Conservation (phyloP, 2,329 filamentous ascomycete genomes). For the Rugonectria rugulosa region DNA sequence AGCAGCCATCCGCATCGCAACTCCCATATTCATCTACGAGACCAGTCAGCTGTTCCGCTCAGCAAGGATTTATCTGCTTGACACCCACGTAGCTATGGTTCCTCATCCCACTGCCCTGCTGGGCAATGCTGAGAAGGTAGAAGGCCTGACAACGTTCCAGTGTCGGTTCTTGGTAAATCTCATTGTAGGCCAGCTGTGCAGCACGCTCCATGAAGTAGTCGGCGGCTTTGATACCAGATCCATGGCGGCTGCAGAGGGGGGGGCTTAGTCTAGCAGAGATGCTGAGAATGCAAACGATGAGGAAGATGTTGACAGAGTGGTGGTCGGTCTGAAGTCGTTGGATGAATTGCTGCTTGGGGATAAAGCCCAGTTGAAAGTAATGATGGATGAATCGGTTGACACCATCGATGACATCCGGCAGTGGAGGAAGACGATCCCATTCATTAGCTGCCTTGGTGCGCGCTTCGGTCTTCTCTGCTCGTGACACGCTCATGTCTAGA, state of each 20-base stretch:
- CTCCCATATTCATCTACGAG: constrained; percentile 61
- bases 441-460: constrained; percentile 39
- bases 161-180: constrained; percentile 61
- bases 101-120: constrained; percentile 62
- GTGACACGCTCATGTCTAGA: constrained; percentile 38
- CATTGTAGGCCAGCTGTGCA: constrained; percentile 54
- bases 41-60: constrained; percentile 3
- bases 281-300: constrained; percentile 63
- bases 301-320: constrained; percentile 60
- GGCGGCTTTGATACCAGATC: constrained; percentile 58
- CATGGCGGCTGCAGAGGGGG: constrained; percentile 55
- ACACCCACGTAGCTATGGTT: constrained; percentile 61
- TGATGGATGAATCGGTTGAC: constrained; percentile 61
- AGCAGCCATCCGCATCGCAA: constrained; percentile 63
- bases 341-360: constrained; percentile 60
- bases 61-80: neutral
- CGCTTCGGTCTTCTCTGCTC: constrained; percentile 4
- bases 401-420: constrained; percentile 59
- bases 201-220: constrained; percentile 62
- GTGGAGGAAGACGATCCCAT: constrained; percentile 59
- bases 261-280: constrained; percentile 64
- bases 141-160: constrained; percentile 66
- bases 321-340: constrained; percentile 55
- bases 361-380: constrained; percentile 68
- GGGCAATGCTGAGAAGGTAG: constrained; percentile 65